Base-by-base conservation (phyloP, 306 rosid species). In the Trifolium fragiferum region DNA sequence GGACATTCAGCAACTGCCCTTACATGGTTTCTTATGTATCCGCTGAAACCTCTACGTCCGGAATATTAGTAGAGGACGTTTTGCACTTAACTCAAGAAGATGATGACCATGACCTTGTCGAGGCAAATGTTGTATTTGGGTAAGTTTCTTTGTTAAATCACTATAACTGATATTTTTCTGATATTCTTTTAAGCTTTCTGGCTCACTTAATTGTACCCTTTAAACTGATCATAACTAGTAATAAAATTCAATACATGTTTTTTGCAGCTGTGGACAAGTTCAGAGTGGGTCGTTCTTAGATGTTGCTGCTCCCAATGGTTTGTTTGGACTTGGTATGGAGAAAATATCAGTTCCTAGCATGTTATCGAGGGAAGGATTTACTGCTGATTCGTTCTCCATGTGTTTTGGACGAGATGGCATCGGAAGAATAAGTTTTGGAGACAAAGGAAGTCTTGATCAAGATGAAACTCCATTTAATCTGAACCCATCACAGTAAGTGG, bases 251-350 rank as follows among this genome's bases (percentile, higher is more conserved):
- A 27, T 65, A 14, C 74, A 46, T 72, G 62, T 78, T 66, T 50
- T 76, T 62, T 44, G 83, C 93, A 93, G 97, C 68, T 91, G 97
- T 78, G 98, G 97, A 64, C 93, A 91, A 86, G 89, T 88, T 73
- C 98, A 91, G 86, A 93, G 93, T 70, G 96, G 97, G 62, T 93
- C 97, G 0, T 91, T 93, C 81, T 81, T 91, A 72, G 98, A 93
- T 77, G 87, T 87, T 76, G 96, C 97, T 57, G 98, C 97, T 66
- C 98, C 98, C 51, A 91, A 93, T 23, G 98, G 97, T 75, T 86
- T 93, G 80, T 85, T 93, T 87, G 97, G 98, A 82, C 97, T 91
- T 25, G 98, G 98, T 47, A 91, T 93, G 98, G 93, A 88, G 88
- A 89, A 89, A 79, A 88, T 93, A 89, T 93, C 98, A 46, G 98